Conservation (phyloP, 345 rosid species). For the Arabidopsis suecica region DNA sequence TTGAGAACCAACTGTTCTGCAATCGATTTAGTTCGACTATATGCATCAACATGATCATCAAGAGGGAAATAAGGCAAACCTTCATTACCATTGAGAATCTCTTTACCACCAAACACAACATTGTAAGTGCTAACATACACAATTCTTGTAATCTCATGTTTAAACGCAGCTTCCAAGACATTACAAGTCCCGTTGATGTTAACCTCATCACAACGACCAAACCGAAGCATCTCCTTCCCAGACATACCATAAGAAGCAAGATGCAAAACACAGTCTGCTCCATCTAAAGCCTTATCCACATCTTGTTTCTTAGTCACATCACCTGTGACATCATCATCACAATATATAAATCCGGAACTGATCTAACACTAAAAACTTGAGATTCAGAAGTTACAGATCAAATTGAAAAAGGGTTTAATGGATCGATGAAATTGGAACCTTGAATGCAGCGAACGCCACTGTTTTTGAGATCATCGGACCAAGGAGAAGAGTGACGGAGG, state of each 20-base stretch:
- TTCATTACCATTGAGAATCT: conserved; percentile 84
- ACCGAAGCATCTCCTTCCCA: conserved; percentile 92
- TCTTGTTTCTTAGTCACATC: conserved; percentile 63
- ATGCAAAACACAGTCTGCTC: conserved; percentile 83
- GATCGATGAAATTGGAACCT: conserved; percentile 50
- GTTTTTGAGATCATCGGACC: conserved; percentile 60
- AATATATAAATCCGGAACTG: conserved; percentile 7
- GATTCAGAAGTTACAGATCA: conserved; percentile 9
- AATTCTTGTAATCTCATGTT: conserved; percentile 69
- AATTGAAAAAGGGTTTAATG: background rate
- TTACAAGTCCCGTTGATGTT: conserved; percentile 85
- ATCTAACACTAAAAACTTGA: conserved; percentile 9
- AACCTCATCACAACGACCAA: conserved; percentile 79
- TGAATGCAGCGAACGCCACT: conserved; percentile 70
- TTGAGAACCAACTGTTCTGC: conserved; percentile 88
- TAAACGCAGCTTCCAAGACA: conserved; percentile 70
- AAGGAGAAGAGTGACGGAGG: conserved; percentile 65
- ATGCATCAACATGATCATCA: conserved; percentile 75
- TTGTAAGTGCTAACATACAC: conserved; percentile 89
- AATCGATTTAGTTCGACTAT: conserved; percentile 76
- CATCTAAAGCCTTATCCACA: conserved; percentile 66
- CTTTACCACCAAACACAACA: conserved; percentile 88
- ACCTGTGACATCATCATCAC: conserved; percentile 50
- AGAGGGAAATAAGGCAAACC: conserved; percentile 77
- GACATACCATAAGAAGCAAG: conserved; percentile 95